A percentile compares a stretch with the other conserved stretches of the same genome.
phyloP scores from a whole-genome alignment of 805 yeast species.

The Candida suzukii region DNA sequence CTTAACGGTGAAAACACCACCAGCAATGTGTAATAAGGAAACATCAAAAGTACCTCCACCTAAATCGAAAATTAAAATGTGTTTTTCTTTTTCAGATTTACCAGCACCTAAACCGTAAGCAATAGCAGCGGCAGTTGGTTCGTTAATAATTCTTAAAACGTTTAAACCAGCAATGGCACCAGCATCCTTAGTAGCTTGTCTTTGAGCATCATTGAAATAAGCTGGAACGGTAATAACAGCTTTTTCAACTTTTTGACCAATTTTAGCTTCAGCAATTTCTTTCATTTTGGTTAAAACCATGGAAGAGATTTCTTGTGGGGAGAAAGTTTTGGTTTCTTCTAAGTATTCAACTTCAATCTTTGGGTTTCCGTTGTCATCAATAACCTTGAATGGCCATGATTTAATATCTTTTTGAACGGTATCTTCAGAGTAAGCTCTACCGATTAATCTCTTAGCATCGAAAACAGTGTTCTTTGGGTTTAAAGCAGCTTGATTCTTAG shows the following conservation, averaged over 20 bases:
- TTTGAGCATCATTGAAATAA: slow-evolving; percentile 84
- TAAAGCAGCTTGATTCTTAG: slow-evolving; percentile 78
- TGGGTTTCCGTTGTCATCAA: slow-evolving; percentile 61
- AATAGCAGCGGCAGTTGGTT: slow-evolving; percentile 90
- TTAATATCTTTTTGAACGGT: slow-evolving; percentile 84
- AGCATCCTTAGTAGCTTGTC: slow-evolving; percentile 94
- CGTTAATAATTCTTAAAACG: slow-evolving; percentile 83
- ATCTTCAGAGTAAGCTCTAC: slow-evolving; percentile 70
- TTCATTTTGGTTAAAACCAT: slow-evolving; percentile 80
- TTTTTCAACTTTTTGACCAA: slow-evolving; percentile 63
- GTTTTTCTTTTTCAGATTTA: slow-evolving; percentile 72
- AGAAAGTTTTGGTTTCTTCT: slow-evolving; percentile 61
- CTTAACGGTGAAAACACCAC: slow-evolving; percentile 95
- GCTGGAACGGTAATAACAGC: slow-evolving; percentile 84
- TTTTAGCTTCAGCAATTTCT: slow-evolving; percentile 72
- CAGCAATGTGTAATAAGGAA: slow-evolving; percentile 85
- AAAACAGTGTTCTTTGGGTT: slow-evolving; percentile 72
- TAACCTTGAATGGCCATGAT: slow-evolving; percentile 80
- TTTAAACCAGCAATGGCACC: slow-evolving; percentile 95
- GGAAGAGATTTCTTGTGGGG: slow-evolving; percentile 71
- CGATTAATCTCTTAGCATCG: slow-evolving; percentile 80
- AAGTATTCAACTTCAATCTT: slow-evolving; percentile 62
- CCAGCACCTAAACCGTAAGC: slow-evolving; percentile 98
- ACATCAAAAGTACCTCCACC: slow-evolving; percentile 99
- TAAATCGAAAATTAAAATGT: slow-evolving; percentile 88